Conservation (phyloP, 106 monocot genomes). For the Xerophyta viscosa region DNA sequence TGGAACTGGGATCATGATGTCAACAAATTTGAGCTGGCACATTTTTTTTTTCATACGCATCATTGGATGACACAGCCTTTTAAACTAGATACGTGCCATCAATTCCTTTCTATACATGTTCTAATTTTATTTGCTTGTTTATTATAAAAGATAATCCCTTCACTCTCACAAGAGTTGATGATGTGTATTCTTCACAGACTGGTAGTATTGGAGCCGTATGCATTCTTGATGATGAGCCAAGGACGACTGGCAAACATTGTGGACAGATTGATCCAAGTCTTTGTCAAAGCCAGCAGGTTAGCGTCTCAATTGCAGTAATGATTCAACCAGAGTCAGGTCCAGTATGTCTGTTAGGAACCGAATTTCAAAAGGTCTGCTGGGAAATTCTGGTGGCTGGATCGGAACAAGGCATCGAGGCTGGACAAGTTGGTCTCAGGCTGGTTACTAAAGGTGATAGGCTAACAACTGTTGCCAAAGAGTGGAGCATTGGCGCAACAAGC, state of each 20-base stretch:
- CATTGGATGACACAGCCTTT: too few relatives aligned
- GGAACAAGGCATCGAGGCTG: conserved; percentile 98
- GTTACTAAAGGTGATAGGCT: conserved; percentile 82
- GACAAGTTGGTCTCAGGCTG: conserved; percentile 87
- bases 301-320: conserved; percentile 71
- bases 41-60: too few relatives aligned
- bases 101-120: too few relatives aligned
- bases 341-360: conserved; percentile 90
- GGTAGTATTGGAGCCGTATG: conserved; percentile 69
- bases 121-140: too few relatives aligned
- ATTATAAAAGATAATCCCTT: too few relatives aligned
- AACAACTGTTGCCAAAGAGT: conserved; percentile 86
- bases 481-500: conserved; percentile 80
- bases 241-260: conserved; percentile 67
- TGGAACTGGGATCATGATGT: too few relatives aligned
- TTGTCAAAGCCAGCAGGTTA: conserved; percentile 50
- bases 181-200: conserved; percentile 33
- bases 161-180: too few relatives aligned
- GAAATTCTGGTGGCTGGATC: conserved; percentile 95
- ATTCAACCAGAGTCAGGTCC: conserved; percentile 96
- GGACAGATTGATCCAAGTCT: conserved; percentile 66
- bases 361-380: conserved; percentile 89
- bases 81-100: too few relatives aligned
- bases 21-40: too few relatives aligned
- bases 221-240: conserved; percentile 95